Percentiles rank a stretch among this genome's conserved stretches.
phyloP scores from a whole-genome alignment of 176 grass and related monocot species.

The Typha latifolia region DNA sequence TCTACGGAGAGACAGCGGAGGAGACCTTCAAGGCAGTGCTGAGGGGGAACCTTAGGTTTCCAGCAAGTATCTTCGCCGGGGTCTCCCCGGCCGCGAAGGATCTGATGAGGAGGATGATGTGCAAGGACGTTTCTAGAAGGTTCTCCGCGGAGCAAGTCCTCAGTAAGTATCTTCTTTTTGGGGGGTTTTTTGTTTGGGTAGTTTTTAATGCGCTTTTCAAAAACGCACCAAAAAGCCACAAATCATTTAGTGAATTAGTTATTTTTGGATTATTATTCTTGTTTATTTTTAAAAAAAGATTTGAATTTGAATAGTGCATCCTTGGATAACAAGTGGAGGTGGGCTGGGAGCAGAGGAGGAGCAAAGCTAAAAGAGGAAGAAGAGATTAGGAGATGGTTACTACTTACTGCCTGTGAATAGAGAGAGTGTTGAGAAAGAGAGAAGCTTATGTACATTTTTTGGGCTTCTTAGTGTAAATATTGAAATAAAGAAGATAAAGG shows the following conservation, averaged over 20 bases:
- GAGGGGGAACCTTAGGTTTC: conserved; percentile 42
- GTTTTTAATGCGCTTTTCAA: no score
- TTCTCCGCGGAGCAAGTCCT: conserved; percentile 81
- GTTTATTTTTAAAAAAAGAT: no score
- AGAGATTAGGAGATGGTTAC: neutral
- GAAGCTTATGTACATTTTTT: no score
- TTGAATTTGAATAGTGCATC: conserved; percentile 45
- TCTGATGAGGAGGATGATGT: conserved; percentile 74
- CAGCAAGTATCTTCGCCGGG: conserved; percentile 39
- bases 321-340: conserved; percentile 62
- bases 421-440: no score
- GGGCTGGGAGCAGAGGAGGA: conserved; percentile 21
- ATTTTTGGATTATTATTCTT: no score
- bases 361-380: conserved; percentile 12
- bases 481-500: no score
- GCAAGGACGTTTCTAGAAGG: conserved; percentile 47
- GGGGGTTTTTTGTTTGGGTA: neutral
- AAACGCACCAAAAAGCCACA: no score
- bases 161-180: conserved; percentile 27
- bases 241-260: no score
- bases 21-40: conserved; percentile 59
- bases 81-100: conserved; percentile 67
- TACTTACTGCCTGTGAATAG: no score
- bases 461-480: no score
- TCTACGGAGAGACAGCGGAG: conserved; percentile 48